Evolutionary conservation across 371 early-diverging fungal genomes (phyloP).

Genomic region (Mucor plumbeus): DNA sequence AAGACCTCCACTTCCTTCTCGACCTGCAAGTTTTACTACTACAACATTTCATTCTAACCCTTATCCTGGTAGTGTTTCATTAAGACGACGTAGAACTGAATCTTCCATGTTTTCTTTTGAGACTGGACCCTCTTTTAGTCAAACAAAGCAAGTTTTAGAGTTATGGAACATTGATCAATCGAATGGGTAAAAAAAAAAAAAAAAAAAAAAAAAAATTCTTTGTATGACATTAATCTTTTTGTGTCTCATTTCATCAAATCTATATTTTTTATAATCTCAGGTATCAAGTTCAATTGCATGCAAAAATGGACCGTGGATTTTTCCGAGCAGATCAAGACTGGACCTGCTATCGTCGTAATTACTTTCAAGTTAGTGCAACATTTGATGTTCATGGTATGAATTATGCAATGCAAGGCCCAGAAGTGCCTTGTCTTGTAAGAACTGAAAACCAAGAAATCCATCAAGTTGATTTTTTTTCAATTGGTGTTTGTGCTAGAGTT

Average conservation of each 20-base stretch:
- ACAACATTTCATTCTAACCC: slow-evolving; percentile 52
- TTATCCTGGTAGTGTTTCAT: slow-evolving; percentile 35
- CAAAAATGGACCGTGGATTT: slow-evolving; percentile 81
- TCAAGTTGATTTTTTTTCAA: slow-evolving; percentile 58
- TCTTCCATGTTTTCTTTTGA: slow-evolving; percentile 55
- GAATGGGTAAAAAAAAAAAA: slow-evolving; percentile 36
- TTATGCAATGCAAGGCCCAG: slow-evolving; percentile 44
- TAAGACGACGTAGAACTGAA: slow-evolving; percentile 51
- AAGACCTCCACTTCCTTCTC: slow-evolving; percentile 45
- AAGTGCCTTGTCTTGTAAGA: slow-evolving; percentile 61
- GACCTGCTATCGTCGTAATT: slow-evolving; percentile 94
- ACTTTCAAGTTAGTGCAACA: slow-evolving; percentile 83
- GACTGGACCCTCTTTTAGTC: slow-evolving; percentile 50
- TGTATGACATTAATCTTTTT: slow-evolving; percentile 17
- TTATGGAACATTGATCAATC: slow-evolving; percentile 52
- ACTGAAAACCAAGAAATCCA: slow-evolving; percentile 40
- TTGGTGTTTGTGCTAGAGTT: slow-evolving; percentile 71
- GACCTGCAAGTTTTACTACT: slow-evolving; percentile 51
- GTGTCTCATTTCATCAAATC: slow-evolving; percentile 5
- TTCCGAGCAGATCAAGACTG: slow-evolving; percentile 80
- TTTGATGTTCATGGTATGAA: slow-evolving; percentile 61
- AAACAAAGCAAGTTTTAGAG: slow-evolving; percentile 47
- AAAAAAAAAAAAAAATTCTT: not conserved
- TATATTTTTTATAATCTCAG: slow-evolving; percentile 19
- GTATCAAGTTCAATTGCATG: slow-evolving; percentile 57